Base-by-base conservation (phyloP, 1,284 basidiomycete genomes). In the Xerocomus nothofagi region DNA sequence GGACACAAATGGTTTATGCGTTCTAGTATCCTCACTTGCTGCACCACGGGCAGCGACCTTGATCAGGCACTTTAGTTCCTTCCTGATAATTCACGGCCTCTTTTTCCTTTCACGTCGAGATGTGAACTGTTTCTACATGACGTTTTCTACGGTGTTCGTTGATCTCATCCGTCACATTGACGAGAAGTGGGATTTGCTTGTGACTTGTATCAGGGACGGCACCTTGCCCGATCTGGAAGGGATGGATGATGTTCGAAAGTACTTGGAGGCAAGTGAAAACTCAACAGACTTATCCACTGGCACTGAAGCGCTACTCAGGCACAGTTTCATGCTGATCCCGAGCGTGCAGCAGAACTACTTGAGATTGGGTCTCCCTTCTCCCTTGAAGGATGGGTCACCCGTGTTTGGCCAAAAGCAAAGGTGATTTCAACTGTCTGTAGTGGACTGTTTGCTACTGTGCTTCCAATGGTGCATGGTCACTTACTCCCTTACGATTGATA, bases 21-120 rank as follows among this genome's bases (percentile, higher is more conserved):
- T 26, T 49, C 3, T 15, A 62, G 61, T 47, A 3, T 41, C 61
- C 2, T 46, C 53, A 3, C 48, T 38, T 6, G 62, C 41, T 15
- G 50, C 36, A 9, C 61, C 61, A 12, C 53, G 45, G 36, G 63
- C 55, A 2, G 58, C 58, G 4, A 51, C 49, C 7, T 21, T 51
- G 10, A 50, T 63, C 2, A 20, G 20, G 10, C 36, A 60, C 10
- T 38, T 53, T 18, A 51, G 53, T 8, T 60, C 61, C 10, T 57
- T 53, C 34, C 24, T 66, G 6, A 27, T 51, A n/a, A 53, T 64
- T 15, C 61, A 65, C 7, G 62, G 53, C 7, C 45, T 65, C 20
- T 62, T 61, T 38, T 51, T 50, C 27, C 47, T 64, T 7, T 30
- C 44, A 3, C 37, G 21, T 17, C 39, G 44, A 17, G 26, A 53